Percentiles rank a stretch among this genome's conserved stretches.
Evolutionary conservation across 139 green algal species (phyloP).

Genomic region (Chlamydomonas eustigma): DNA sequence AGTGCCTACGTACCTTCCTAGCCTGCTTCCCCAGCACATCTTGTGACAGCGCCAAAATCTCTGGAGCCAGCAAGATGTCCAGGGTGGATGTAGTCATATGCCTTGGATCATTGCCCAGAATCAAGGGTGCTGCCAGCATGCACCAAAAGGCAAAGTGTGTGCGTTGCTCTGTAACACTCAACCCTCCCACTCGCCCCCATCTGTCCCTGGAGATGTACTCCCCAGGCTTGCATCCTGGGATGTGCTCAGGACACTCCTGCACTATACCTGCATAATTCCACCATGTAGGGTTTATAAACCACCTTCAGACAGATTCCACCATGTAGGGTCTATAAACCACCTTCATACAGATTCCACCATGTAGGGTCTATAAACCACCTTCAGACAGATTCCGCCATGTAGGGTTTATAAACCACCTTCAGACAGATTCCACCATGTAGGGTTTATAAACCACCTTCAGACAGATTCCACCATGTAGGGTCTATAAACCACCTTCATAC

Average conservation of each 20-base stretch:
- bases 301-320: no score
- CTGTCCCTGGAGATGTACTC: conserved; percentile 42
- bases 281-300: no score
- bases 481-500: no score
- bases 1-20: conserved; percentile 23
- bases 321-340: no score
- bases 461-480: no score
- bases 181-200: conserved; percentile 40
- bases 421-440: no score
- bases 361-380: no score
- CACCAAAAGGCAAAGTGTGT: conserved; percentile 39
- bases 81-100: conserved; percentile 42
- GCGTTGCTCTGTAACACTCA: conserved; percentile 48
- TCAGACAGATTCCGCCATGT: no score
- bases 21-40: conserved; percentile 39
- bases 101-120: conserved; percentile 48
- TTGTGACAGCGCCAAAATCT: conserved; percentile 37
- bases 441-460: no score
- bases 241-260: conserved; percentile 39
- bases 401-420: no score
- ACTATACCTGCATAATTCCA: conserved; percentile 10
- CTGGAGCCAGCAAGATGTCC: conserved; percentile 18
- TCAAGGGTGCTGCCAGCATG: conserved; percentile 51
- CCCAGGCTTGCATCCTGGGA: conserved; percentile 41
- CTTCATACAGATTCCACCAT: no score